Conservation (phyloP, 768 basidiomycete genomes). For the Termitomyces sp. region DNA sequence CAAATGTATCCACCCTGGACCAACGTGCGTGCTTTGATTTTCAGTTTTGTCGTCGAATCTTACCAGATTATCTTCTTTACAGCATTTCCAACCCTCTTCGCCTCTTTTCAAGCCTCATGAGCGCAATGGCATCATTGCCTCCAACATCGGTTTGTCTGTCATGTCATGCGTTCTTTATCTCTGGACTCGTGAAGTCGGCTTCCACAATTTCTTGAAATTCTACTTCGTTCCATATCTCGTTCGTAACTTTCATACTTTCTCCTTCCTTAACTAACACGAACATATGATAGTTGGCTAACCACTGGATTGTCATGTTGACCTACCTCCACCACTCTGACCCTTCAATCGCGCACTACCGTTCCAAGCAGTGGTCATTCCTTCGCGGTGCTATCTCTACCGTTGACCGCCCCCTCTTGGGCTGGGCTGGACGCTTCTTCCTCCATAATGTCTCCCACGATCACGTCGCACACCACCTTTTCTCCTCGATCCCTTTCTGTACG, state of each 20-base stretch:
- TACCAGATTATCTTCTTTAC: background rate
- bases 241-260: constrained; percentile 6
- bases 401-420: constrained; percentile 54
- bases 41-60: background rate
- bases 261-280: background rate
- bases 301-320: constrained; percentile 60
- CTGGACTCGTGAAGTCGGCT: constrained; percentile 33
- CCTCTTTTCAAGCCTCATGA: constrained; percentile 46
- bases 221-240: constrained; percentile 52
- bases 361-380: constrained; percentile 47
- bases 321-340: constrained; percentile 60
- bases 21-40: constrained; percentile 25
- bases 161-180: constrained; percentile 35
- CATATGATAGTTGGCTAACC: constrained; percentile 31
- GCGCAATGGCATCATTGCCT: constrained; percentile 37
- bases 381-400: constrained; percentile 55
- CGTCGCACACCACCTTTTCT: constrained; percentile 57
- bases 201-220: constrained; percentile 32
- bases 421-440: constrained; percentile 58
- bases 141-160: constrained; percentile 38
- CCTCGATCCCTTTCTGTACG: constrained; percentile 50
- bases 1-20: constrained; percentile 42
- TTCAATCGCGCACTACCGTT: constrained; percentile 48
- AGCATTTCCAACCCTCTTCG: constrained; percentile 48
- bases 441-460: constrained; percentile 49